Conservation (phyloP, 2,329 filamentous ascomycete genomes). For the Xylaria sp. region DNA sequence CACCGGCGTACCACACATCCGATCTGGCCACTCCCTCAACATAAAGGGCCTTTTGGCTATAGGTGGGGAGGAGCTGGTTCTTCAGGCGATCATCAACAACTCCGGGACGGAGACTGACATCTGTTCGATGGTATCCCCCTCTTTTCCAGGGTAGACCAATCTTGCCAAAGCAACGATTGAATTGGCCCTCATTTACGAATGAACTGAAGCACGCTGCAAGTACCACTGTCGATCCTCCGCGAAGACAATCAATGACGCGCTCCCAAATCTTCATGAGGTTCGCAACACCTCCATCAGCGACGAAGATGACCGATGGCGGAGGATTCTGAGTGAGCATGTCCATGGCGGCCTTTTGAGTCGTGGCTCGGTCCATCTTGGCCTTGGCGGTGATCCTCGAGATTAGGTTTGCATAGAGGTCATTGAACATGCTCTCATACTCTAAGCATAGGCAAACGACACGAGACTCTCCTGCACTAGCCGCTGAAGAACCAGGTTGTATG, state of each 20-base stretch:
- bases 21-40: conserved; percentile 36
- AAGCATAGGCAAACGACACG: conserved; percentile 32
- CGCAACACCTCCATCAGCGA: conserved; percentile 27
- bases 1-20: conserved; percentile 41
- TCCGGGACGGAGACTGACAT: conserved; percentile 38
- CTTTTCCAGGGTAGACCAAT: conserved; percentile 44
- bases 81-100: conserved; percentile 33
- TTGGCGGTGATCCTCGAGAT: conserved; percentile 32
- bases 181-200: conserved; percentile 35
- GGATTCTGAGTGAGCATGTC: conserved; percentile 29
- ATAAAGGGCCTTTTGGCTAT: conserved; percentile 44
- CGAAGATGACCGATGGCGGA: conserved; percentile 27
- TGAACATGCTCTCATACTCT: conserved; percentile 32
- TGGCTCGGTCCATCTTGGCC: conserved; percentile 32
- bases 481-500: conserved; percentile 2
- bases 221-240: conserved; percentile 30
- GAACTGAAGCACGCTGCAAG: conserved; percentile 31
- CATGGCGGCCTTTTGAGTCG: conserved; percentile 29
- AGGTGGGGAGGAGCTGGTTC: conserved; percentile 35
- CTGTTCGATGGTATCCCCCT: conserved; percentile 34
- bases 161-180: conserved; percentile 41
- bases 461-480: conserved; percentile 19
- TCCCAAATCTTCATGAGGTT: conserved; percentile 32
- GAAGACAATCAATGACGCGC: conserved; percentile 30
- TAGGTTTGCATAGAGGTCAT: conserved; percentile 23